Conservation (phyloP, 202 grass and related monocot genomes). For the Digitaria exilis region DNA sequence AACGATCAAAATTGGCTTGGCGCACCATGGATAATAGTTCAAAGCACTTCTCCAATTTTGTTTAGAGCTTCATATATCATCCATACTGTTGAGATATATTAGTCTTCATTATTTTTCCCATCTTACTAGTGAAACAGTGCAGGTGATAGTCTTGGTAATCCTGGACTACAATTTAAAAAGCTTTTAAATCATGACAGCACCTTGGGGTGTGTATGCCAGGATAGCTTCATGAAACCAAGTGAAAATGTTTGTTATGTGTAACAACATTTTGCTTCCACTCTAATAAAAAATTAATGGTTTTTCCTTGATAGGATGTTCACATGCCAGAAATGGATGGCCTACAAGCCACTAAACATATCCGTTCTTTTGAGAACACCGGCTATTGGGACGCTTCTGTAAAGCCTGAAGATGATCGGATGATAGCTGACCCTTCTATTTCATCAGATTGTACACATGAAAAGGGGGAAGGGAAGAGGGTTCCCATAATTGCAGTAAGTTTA, state of each 20-base stretch:
- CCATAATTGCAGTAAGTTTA: conserved; percentile 82
- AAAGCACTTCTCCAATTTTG: conserved; percentile 14
- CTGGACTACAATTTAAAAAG: conserved; percentile 2
- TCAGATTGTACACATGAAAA: conserved; percentile 40
- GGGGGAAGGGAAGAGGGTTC: conserved; percentile 56
- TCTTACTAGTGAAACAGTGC: conserved; percentile 6
- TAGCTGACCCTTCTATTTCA: conserved; percentile 39
- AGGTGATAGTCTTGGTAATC: not conserved
- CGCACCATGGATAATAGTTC: conserved; percentile 1
- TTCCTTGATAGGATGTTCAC: conserved; percentile 76
- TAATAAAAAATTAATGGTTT: not conserved
- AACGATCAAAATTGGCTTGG: not conserved
- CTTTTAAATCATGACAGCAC: conserved; percentile 16
- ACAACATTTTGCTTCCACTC: conserved; percentile 27
- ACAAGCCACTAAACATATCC: conserved; percentile 91
- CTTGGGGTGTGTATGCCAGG: conserved; percentile 3
- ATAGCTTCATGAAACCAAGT: conserved; percentile 20
- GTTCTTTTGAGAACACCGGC: conserved; percentile 78
- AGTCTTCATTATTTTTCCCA: not conserved
- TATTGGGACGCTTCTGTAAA: conserved; percentile 77
- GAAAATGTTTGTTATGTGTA: conserved; percentile 19
- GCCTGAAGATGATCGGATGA: conserved; percentile 49
- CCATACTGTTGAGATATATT: conserved; percentile 6
- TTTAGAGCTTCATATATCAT: conserved; percentile 9
- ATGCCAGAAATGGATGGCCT: conserved; percentile 98